Conservation (phyloP, 2,329 filamentous ascomycete genomes). For the Mycocentrospora acerina region DNA sequence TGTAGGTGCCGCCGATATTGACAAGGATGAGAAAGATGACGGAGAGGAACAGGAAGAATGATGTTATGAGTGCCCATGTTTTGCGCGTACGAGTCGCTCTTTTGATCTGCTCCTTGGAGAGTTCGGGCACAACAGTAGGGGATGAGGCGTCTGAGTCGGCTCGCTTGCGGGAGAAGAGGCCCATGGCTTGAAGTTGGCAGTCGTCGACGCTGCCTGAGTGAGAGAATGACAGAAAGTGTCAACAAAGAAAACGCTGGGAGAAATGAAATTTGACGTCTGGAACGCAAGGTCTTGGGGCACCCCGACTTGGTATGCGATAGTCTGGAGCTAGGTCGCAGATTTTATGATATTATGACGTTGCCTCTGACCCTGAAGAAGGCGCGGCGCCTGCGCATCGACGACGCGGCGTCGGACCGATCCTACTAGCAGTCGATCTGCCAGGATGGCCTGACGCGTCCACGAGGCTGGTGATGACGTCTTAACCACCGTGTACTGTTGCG, state of each 20-base stretch:
- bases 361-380: conserved; percentile 8
- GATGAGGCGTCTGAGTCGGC: conserved; percentile 16
- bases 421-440: background rate
- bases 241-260: no score
- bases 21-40: conserved; percentile 80
- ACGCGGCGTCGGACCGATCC: conserved; percentile 6
- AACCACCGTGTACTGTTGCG: background rate
- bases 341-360: conserved; percentile 34
- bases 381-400: conserved; percentile 7
- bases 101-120: conserved; percentile 41
- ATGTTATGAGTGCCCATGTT: conserved; percentile 65
- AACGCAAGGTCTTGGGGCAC: no score
- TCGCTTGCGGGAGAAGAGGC: conserved; percentile 27
- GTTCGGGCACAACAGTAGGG: conserved; percentile 25
- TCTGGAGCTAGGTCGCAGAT: conserved; percentile 14
- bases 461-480: conserved; percentile 7
- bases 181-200: conserved; percentile 7
- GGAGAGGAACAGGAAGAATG: conserved; percentile 70
- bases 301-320: conserved; percentile 1
- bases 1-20: conserved; percentile 72
- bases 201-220: background rate
- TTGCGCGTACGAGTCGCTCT: conserved; percentile 52
- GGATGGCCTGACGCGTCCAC: background rate
- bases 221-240: conserved; percentile 1
- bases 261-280: no score